A percentile compares a stretch with the other conserved stretches of the same genome.
Evolutionary conservation across 2,329 filamentous ascomycete genomes (phyloP).

Genomic region (Pyricularia grisea): DNA sequence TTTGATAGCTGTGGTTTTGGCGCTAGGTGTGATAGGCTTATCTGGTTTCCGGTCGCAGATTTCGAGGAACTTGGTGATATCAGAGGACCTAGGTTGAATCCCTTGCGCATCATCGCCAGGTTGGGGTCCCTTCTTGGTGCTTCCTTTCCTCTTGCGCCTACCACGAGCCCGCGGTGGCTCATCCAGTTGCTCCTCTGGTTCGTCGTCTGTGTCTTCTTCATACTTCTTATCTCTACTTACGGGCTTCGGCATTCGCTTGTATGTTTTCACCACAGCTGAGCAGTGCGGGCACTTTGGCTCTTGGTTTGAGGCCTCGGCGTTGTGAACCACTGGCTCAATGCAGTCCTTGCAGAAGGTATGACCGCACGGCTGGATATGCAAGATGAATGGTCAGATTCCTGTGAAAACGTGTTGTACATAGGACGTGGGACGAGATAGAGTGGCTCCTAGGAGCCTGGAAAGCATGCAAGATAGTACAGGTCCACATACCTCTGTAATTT

Average conservation of each 20-base stretch:
- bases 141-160: background rate
- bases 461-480: background rate
- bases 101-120: conserved; percentile 16
- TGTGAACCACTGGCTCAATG: background rate
- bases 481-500: conserved; percentile 2
- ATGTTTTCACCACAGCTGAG: background rate
- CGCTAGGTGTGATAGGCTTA: conserved; percentile 12
- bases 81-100: conserved; percentile 4
- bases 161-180: background rate
- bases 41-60: conserved; percentile 8
- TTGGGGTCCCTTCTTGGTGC: background rate
- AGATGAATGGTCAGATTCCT: background rate
- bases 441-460: background rate
- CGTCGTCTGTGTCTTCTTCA: background rate
- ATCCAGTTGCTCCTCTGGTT: background rate
- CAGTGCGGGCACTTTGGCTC: conserved; percentile 1
- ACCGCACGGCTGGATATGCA: conserved; percentile 14
- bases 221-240: background rate
- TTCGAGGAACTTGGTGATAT: conserved; percentile 14
- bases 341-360: conserved; percentile 23
- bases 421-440: background rate
- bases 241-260: background rate
- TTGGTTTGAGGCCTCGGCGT: background rate
- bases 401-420: background rate
- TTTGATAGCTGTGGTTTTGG: conserved; percentile 22